Evolutionary conservation across 352 stramenopile genomes (phyloP).

Genomic region (Phytophthora litchii): DNA sequence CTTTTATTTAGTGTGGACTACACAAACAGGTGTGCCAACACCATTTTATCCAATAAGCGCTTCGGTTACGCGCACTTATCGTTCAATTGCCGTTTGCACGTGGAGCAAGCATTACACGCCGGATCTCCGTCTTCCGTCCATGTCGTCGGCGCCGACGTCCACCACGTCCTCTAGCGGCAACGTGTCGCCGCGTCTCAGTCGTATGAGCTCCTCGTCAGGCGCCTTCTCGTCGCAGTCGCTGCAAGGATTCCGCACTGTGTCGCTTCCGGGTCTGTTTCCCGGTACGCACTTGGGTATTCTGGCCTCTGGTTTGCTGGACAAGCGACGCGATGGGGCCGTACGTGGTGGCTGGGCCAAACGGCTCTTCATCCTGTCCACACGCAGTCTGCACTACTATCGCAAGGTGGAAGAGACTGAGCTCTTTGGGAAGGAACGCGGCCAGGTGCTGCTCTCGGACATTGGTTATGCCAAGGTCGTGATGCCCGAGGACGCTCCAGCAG

Average conservation of each 20-base stretch:
- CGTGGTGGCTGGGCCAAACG: conserved; percentile 81
- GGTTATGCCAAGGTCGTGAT: conserved; percentile 77
- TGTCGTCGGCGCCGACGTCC: conserved; percentile 44
- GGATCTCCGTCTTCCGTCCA: conserved; percentile 16
- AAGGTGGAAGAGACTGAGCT: conserved; percentile 83
- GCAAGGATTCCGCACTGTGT: conserved; percentile 75
- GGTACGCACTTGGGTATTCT: conserved; percentile 80
- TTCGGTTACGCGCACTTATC: conserved; percentile 18
- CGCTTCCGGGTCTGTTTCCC: conserved; percentile 71
- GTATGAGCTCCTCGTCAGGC: conserved; percentile 59
- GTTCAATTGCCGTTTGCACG: conserved; percentile 26
- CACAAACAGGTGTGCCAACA: not conserved
- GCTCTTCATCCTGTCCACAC: conserved; percentile 83
- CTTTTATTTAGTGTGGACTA: not conserved
- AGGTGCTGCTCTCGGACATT: conserved; percentile 77
- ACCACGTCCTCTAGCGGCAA: conserved; percentile 34
- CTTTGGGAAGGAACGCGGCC: conserved; percentile 84
- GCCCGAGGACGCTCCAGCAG: conserved; percentile 75
- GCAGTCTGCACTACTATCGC: conserved; percentile 85
- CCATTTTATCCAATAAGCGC: conserved; percentile 28
- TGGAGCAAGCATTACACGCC: conserved; percentile 9
- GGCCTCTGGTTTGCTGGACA: conserved; percentile 77
- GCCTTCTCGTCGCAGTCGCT: conserved; percentile 60
- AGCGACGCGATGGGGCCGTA: conserved; percentile 82
- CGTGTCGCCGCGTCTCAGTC: conserved; percentile 52